Percentiles rank a stretch among this genome's conserved stretches.
These are phyloP conservation scores for Crithidia thermophila DNA, from an alignment of 208 protist species.

Conservation along the genomic window DNA sequence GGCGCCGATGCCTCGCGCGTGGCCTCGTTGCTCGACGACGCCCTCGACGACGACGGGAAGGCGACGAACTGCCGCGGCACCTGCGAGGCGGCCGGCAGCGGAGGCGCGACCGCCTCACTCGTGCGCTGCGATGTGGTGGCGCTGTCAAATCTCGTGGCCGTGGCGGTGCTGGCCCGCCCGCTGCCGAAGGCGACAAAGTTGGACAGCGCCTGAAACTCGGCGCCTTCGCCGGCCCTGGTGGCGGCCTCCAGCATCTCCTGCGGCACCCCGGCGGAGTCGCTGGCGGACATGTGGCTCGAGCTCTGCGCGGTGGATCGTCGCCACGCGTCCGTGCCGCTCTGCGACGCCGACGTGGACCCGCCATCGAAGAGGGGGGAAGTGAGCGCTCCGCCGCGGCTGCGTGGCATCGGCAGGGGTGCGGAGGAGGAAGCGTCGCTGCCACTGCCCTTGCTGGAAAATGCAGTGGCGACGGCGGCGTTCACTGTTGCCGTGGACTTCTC, in stretches of 20 bases:
- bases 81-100: not conserved
- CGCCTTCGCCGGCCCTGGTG: conserved; percentile 1
- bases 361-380: not conserved
- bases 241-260: not conserved
- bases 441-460: not conserved
- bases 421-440: conserved; percentile 2
- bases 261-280: conserved; percentile 8
- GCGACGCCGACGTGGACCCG: conserved; percentile 15
- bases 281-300: conserved; percentile 1
- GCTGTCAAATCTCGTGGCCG: not conserved
- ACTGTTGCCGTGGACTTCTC: not conserved
- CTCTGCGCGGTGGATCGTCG: not conserved
- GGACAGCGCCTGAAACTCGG: conserved; percentile 41
- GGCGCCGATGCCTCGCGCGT: not conserved
- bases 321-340: not conserved
- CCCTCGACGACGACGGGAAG: conserved; percentile 7
- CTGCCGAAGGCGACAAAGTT: conserved; percentile 50
- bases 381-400: not conserved
- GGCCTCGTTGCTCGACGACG: not conserved
- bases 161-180: conserved; percentile 7
- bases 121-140: conserved; percentile 1
- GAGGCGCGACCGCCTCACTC: not conserved
- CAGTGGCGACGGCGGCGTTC: too few relatives aligned
- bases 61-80: conserved; percentile 10
- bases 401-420: not conserved